phyloP scores from a whole-genome alignment of 2,329 filamentous ascomycete genomes.

The Cercospora brassicicola region DNA sequence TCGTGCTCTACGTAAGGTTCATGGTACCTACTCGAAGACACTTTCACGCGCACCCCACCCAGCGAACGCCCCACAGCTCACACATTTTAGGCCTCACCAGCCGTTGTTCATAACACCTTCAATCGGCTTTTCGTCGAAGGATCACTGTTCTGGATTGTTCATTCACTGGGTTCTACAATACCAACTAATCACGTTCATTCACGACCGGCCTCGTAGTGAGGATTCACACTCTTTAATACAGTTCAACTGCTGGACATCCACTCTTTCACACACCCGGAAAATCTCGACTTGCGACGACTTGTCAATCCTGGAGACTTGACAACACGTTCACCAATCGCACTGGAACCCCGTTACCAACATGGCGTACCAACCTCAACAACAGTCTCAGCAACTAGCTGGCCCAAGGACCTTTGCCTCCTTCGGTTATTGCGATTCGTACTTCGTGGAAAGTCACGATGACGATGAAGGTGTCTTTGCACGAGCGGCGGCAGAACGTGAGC shows the following conservation, averaged over 20 bases:
- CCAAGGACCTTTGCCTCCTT: conserved; percentile 53
- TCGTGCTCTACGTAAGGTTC: conserved; percentile 12
- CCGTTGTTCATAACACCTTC: conserved; percentile 40
- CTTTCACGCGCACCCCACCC: neutral
- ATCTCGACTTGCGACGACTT: conserved; percentile 32
- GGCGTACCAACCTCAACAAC: conserved; percentile 51
- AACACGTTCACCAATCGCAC: conserved; percentile 42
- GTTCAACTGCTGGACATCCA: conserved; percentile 43
- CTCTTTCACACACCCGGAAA: conserved; percentile 42
- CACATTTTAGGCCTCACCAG: conserved; percentile 39
- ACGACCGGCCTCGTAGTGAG: conserved; percentile 43
- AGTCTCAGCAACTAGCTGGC: conserved; percentile 24
- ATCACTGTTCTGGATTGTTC: conserved; percentile 40
- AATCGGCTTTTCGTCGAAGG: conserved; percentile 30
- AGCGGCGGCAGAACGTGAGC: conserved; percentile 70
- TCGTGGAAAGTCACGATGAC: conserved; percentile 62
- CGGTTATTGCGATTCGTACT: conserved; percentile 68
- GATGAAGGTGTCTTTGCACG: conserved; percentile 55
- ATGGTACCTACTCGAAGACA: conserved; percentile 1
- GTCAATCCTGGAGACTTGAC: conserved; percentile 52
- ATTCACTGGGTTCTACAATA: conserved; percentile 46
- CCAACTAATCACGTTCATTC: conserved; percentile 63
- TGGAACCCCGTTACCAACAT: conserved; percentile 46
- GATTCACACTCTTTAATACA: conserved; percentile 54
- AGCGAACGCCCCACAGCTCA: conserved; percentile 25